These are phyloP conservation scores for Tolypocladium endophyticum DNA, from an alignment of 2,329 filamentous ascomycete species.

Conservation along the genomic window DNA sequence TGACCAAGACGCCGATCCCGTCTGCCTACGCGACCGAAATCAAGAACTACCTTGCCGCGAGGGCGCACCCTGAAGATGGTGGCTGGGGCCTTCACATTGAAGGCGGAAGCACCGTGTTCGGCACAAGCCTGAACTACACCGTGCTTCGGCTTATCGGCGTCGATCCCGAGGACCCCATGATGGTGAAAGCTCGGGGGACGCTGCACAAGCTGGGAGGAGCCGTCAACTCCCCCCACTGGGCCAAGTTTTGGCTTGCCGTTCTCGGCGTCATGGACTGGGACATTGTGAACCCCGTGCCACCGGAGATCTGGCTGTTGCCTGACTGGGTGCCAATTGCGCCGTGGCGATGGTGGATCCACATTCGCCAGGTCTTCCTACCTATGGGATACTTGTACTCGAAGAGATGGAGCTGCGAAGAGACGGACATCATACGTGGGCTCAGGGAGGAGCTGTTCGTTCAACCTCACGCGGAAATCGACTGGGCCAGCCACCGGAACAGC, in stretches of 20 bases:
- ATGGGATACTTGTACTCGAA: slow-evolving; percentile 89
- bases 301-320: slow-evolving; percentile 86
- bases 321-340: slow-evolving; percentile 86
- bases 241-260: slow-evolving; percentile 89
- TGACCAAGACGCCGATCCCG: slow-evolving; percentile 78
- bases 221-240: slow-evolving; percentile 79
- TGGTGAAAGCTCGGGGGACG: slow-evolving; percentile 74
- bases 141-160: slow-evolving; percentile 72
- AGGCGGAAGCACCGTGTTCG: slow-evolving; percentile 83
- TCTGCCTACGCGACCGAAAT: slow-evolving; percentile 76
- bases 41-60: slow-evolving; percentile 80
- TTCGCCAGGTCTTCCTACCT: slow-evolving; percentile 87
- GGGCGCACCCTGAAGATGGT: slow-evolving; percentile 78
- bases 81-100: slow-evolving; percentile 97
- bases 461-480: slow-evolving; percentile 68
- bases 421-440: slow-evolving; percentile 60
- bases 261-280: slow-evolving; percentile 82
- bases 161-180: slow-evolving; percentile 68
- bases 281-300: slow-evolving; percentile 85
- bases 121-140: slow-evolving; percentile 81
- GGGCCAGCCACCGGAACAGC: slow-evolving; percentile 67
- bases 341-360: slow-evolving; percentile 97
- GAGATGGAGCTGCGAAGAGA: slow-evolving; percentile 66
- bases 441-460: slow-evolving; percentile 75
- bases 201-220: slow-evolving; percentile 82